Base-by-base conservation (phyloP, 345 rosid genomes). In the Eucalyptus sideroxylon region DNA sequence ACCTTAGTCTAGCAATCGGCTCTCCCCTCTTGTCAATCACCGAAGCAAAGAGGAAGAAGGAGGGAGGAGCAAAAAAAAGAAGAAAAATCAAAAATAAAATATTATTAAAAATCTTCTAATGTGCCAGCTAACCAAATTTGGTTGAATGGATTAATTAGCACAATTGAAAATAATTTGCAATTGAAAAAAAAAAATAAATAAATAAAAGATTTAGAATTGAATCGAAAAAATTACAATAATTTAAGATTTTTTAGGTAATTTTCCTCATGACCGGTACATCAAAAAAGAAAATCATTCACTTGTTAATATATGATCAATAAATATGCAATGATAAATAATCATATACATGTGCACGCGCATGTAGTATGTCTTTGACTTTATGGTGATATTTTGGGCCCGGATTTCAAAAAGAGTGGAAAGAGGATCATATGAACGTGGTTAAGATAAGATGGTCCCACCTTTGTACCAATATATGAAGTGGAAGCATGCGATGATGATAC, bases 1-100 rank as follows among this genome's bases (percentile, higher is more conserved):
- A 2, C 56, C 59, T 19, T 19, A 53, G 59, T 53, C 26, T 53
- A 53, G 59, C 11, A 53, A 53, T 53, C 2, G 0, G 10, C 24
- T 5, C 24, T 53, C 5, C 56, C 24, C 24, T 19, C 1, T 53
- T 0, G 59, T 53, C 5, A 53, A 0, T 53, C 0, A 0, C 5
- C 10, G 2, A 53, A 53, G 26, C 26, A 21, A 53, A 19, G 59
- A 53, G 2, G 59, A 19, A 53, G 24, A 19, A 53, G 59, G 59
- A 53, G 59, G 59, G 59, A 53, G 26, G 59, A 53, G 56, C 10
- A 14, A 53, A 19, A 53, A 51, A 53, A 7, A 19, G 10, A 53
- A 9, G 24, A 53, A 53, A 53, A 19, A 19, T 51, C 19, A 53
- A 51, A 50, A 53, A 19, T 8, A 53, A 53, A 53, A 53, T 2